These are phyloP conservation scores for Taiwanofungus camphoratus DNA, from an alignment of 1,284 basidiomycete genomes.

Conservation along the genomic window DNA sequence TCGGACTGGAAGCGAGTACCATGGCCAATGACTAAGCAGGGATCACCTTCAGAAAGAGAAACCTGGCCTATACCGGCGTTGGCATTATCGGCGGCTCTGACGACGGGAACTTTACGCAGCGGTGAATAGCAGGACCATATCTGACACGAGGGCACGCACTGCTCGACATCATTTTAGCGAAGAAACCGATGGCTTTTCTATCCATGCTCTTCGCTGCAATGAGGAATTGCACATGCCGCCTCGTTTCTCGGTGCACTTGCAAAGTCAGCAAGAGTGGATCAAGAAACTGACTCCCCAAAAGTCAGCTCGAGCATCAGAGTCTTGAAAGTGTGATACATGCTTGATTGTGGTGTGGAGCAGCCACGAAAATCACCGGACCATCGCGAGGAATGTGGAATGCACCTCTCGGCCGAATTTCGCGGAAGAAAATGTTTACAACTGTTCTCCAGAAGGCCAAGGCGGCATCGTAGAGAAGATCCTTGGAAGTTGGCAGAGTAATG, in stretches of 20 bases:
- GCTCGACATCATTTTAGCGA: conserved; percentile 83
- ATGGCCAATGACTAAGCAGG: conserved; percentile 75
- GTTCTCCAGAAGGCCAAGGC: conserved; percentile 75
- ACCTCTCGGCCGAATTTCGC: conserved; percentile 92
- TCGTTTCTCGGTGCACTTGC: conserved; percentile 84
- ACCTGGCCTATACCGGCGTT: conserved; percentile 76
- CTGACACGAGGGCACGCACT: conserved; percentile 53
- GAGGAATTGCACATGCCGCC: conserved; percentile 83
- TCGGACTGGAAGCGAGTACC: conserved; percentile 79
- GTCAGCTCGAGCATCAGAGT: conserved; percentile 9
- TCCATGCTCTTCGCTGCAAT: conserved; percentile 93
- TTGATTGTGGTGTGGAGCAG: conserved; percentile 95
- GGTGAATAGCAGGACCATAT: conserved; percentile 14
- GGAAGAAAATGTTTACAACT: conserved; percentile 94
- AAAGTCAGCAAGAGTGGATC: conserved; percentile 89
- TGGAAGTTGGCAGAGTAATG: too few relatives aligned
- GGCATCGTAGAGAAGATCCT: conserved; percentile 64
- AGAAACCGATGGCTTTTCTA: conserved; percentile 76
- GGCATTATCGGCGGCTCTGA: conserved; percentile 87
- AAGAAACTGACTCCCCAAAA: conserved; percentile 65
- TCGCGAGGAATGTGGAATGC: conserved; percentile 92
- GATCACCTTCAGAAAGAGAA: conserved; percentile 68
- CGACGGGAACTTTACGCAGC: conserved; percentile 73
- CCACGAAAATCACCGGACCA: conserved; percentile 95
- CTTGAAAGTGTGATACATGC: conserved; percentile 33